Percentiles rank a stretch among this genome's conserved stretches.
Conservation (phyloP, 2,329 filamentous ascomycete genomes). For the Paecilomyces niveus region DNA sequence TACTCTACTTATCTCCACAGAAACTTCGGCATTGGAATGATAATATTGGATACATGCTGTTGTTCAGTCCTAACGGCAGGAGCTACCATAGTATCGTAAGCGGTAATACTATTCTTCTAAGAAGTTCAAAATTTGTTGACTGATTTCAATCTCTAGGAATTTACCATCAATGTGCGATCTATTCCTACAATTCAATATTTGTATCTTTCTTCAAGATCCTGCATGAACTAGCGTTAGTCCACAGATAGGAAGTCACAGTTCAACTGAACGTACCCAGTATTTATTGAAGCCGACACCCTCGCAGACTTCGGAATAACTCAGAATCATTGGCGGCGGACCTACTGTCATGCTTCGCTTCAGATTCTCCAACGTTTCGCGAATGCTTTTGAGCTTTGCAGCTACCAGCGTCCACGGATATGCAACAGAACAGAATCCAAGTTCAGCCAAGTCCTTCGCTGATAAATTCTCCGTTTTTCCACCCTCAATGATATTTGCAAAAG, state of each 20-base stretch:
- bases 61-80: no score
- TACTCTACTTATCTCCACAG: no score
- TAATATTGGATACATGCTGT: no score
- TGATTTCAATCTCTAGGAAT: no score
- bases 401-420: slow-evolving; percentile 7
- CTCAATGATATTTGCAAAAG: slow-evolving; percentile 41
- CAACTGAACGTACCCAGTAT: slow-evolving; percentile 27
- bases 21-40: no score
- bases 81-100: no score
- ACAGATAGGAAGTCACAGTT: neutral
- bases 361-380: slow-evolving; percentile 20
- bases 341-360: slow-evolving; percentile 38
- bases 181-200: neutral
- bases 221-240: neutral
- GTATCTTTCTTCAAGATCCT: neutral
- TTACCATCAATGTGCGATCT: no score
- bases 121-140: no score
- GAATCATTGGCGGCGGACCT: slow-evolving; percentile 37
- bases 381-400: slow-evolving; percentile 6
- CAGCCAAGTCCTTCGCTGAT: slow-evolving; percentile 30
- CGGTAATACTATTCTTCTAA: no score
- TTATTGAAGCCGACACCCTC: slow-evolving; percentile 41
- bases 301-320: slow-evolving; percentile 39
- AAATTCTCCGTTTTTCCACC: slow-evolving; percentile 37
- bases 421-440: slow-evolving; percentile 26